Evolutionary conservation across 208 protist species (phyloP), one percentile per base, ranked within the genome.

Genomic region (Balamuthia mandrillaris): DNA sequence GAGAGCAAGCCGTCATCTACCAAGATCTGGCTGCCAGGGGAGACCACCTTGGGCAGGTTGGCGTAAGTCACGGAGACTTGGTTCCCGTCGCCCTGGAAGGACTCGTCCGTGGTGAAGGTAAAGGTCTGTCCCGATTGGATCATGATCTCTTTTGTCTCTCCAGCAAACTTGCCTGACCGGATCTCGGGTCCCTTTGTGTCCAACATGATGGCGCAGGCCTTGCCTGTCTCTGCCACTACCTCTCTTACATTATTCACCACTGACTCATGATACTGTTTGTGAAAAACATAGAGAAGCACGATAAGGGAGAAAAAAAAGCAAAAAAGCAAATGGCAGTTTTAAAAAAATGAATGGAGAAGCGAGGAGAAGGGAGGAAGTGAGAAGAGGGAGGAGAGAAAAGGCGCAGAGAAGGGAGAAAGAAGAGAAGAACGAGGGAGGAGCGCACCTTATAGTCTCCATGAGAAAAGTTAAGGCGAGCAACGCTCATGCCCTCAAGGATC

Each of bases 1-100:
- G 89, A 93, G 54, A 99, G 90, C 42, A 98, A 94, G 61, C 97
- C 97, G 91, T 99, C 97, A 83, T 98, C 97, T 65, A 99, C 88
- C 86, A 98, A 96, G 74, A 99, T 96, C 52, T 87, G 89, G 65
- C 93, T 91, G 61, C 96, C 97, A 90, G 45, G 92, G 92, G 21
- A 4, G 14, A 75, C 65, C n/a, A n/a, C n/a, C n/a, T n/a, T n/a
- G n/a, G n/a, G n/a, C n/a, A n/a, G n/a, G n/a, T n/a, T n/a, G n/a
- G n/a, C n/a, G n/a, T n/a, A n/a, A n/a, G n/a, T n/a, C n/a, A n/a
- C n/a, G n/a, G n/a, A n/a, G n/a, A n/a, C n/a, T n/a, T n/a, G n/a
- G n/a, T n/a, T n/a, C n/a, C n/a, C n/a, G n/a, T n/a, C n/a, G n/a
- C n/a, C n/a, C n/a, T n/a, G n/a, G n/a, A n/a, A n/a, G n/a, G n/a